These are phyloP conservation scores for Psilocybe sp. DNA, from an alignment of 768 basidiomycete species.

Conservation along the genomic window DNA sequence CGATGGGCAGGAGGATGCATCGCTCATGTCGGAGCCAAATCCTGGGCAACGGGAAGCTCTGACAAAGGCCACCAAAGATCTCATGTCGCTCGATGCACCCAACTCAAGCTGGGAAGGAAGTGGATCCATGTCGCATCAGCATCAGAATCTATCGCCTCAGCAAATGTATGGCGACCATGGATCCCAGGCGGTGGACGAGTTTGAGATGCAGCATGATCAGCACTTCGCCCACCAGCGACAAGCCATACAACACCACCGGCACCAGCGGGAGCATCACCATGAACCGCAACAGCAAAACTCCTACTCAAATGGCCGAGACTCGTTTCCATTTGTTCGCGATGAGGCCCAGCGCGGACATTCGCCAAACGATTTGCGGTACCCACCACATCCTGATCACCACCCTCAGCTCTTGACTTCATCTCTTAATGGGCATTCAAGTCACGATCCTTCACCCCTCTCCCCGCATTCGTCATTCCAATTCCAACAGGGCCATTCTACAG, in stretches of 20 bases:
- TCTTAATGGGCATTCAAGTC: conserved; percentile 6
- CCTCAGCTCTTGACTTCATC: conserved; percentile 6
- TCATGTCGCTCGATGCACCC: conserved; percentile 64
- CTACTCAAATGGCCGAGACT: conserved; percentile 14
- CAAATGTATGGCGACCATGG: conserved; percentile 7
- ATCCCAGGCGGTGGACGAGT: no score
- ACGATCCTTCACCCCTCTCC: conserved; percentile 9
- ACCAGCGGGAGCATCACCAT: conserved; percentile 14
- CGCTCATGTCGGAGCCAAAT: conserved; percentile 29
- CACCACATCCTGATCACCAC: conserved; percentile 11
- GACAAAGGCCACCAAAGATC: conserved; percentile 77
- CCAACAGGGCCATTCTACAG: conserved; percentile 7
- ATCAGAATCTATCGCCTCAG: conserved; percentile 7
- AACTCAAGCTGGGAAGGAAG: conserved; percentile 31
- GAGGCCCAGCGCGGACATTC: conserved; percentile 16
- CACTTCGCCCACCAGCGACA: background rate
- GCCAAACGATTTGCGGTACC: conserved; percentile 6
- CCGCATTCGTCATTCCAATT: conserved; percentile 13
- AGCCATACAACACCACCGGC: conserved; percentile 10
- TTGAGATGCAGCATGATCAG: no score
- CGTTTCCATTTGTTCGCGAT: conserved; percentile 23
- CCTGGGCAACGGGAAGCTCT: conserved; percentile 62
- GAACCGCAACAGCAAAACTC: conserved; percentile 12
- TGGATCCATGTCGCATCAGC: conserved; percentile 18
- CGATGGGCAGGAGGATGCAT: conserved; percentile 40